Evolutionary conservation across 352 stramenopile genomes (phyloP), one percentile per base, ranked within the genome.

Genomic region (Phytophthora pluvialis): DNA sequence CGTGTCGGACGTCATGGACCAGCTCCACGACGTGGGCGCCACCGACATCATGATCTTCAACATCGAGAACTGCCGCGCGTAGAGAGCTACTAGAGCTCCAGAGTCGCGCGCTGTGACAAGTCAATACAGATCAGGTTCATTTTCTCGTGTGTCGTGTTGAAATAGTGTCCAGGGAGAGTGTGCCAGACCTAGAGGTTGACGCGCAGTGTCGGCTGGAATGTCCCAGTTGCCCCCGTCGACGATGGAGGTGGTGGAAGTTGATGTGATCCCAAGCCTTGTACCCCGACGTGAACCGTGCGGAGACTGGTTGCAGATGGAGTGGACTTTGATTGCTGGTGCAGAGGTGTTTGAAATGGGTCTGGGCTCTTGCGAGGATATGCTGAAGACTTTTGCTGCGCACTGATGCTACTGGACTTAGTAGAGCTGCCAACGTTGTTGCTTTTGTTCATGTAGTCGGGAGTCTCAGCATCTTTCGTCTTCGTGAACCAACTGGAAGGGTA

Each of bases 31-130:
- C n/a, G 79, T 98, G 31, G 97, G 97, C 42, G 97, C 97, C 15
- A 98, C 87, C 18, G 97, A 99, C 86, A 99, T 99, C 76, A 88
- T 99, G 73, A 86, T 98, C 18, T 89, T 99, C 46, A 90, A 98
- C 60, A 91, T 99, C 51, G 82, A 95, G 40, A 99, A 99, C 78
- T 98, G 94, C 67, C 89, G 95, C 59, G 86, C 83, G 21, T 95
- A 84, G 76, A 59, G 18, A 36, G 28, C 36, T 67, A 61, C 49
- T 43, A 72, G 44, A 66, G 26, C 25, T 26, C 13, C 45, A 53
- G 16, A 46, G 50, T 32, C 35, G 55, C 53, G 39, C 60, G 46
- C 48, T 39, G 55, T 57, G 52, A 47, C 29, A 28, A 38, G 52
- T 71, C 42, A 62, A 71, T 71, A 57, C 49, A 64, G 31, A 45